Evolutionary conservation across 225 moss, liverwort and hornwort genomes (phyloP).

Genomic region (Straminergon stramineum): DNA sequence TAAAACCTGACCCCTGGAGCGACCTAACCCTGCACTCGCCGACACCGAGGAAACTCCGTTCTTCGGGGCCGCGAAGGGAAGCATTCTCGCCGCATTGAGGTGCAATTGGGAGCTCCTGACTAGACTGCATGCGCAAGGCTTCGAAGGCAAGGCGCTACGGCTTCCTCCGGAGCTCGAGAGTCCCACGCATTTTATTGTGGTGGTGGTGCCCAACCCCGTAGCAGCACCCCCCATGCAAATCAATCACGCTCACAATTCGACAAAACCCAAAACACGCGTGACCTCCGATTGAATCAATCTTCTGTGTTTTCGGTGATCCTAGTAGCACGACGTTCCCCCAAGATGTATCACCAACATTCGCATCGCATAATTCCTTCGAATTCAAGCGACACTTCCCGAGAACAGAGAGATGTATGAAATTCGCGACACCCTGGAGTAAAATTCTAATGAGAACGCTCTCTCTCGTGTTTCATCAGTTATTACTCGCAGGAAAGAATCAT

Average conservation of each 20-base stretch:
- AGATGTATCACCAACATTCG: neutral
- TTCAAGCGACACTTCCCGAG: neutral
- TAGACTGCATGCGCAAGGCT: neutral
- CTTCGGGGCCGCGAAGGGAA: neutral
- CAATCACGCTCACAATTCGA: neutral
- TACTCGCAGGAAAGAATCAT: neutral
- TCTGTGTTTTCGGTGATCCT: neutral
- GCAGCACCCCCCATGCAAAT: constrained; percentile 15
- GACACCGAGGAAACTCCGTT: neutral
- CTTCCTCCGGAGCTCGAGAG: neutral
- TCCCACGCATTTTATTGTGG: constrained; percentile 9
- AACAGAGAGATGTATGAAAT: neutral
- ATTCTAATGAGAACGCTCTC: neutral
- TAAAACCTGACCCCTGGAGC: neutral
- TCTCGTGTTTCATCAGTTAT: neutral
- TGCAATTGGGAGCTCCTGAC: neutral
- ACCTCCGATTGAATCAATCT: neutral
- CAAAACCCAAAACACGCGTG: neutral
- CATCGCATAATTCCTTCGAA: neutral
- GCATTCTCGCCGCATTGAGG: neutral
- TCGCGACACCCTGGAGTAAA: neutral
- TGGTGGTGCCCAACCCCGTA: neutral
- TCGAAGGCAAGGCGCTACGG: neutral
- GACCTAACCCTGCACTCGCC: neutral
- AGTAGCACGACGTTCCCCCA: neutral